These are phyloP conservation scores for Dentipellis sp. DNA, from an alignment of 768 basidiomycete species.

Conservation along the genomic window DNA sequence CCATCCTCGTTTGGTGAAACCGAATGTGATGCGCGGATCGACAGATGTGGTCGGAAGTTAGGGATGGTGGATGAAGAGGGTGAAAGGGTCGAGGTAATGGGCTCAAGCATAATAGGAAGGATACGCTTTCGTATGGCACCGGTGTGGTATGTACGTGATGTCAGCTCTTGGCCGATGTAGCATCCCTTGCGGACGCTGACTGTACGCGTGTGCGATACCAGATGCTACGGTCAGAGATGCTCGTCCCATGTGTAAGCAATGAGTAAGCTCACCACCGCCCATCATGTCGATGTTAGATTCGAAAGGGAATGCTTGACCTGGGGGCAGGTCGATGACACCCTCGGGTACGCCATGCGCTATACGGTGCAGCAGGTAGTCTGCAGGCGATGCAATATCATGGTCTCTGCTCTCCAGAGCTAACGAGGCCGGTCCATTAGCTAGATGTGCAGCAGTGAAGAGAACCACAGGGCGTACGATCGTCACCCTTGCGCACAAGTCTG, in stretches of 20 bases:
- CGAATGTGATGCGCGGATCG: constrained; percentile 22
- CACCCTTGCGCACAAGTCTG: constrained; percentile 59
- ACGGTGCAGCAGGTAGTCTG: constrained; percentile 69
- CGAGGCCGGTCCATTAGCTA: no score
- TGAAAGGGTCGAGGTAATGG: constrained; percentile 23
- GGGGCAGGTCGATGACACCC: constrained; percentile 65
- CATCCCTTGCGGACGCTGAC: constrained; percentile 98
- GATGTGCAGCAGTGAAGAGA: no score
- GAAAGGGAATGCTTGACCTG: constrained; percentile 80
- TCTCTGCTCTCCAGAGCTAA: no score
- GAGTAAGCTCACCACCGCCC: constrained; percentile 70
- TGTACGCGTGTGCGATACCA: constrained; percentile 19
- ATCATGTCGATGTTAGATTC: constrained; percentile 93
- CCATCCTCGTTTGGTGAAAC: constrained; percentile 20
- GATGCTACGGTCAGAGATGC: no score
- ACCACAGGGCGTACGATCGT: constrained; percentile 49
- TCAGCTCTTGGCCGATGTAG: constrained; percentile 96
- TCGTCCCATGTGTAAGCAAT: no score
- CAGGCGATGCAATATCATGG: constrained; percentile 2
- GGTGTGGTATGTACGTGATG: constrained; percentile 93
- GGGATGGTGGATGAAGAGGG: not conserved
- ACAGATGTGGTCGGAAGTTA: constrained; percentile 11
- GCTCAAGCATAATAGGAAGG: constrained; percentile 61
- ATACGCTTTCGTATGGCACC: constrained; percentile 88
- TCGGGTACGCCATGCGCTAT: constrained; percentile 83